Conservation (phyloP, 2,329 filamentous ascomycete genomes). For the Trichoderma sp. region DNA sequence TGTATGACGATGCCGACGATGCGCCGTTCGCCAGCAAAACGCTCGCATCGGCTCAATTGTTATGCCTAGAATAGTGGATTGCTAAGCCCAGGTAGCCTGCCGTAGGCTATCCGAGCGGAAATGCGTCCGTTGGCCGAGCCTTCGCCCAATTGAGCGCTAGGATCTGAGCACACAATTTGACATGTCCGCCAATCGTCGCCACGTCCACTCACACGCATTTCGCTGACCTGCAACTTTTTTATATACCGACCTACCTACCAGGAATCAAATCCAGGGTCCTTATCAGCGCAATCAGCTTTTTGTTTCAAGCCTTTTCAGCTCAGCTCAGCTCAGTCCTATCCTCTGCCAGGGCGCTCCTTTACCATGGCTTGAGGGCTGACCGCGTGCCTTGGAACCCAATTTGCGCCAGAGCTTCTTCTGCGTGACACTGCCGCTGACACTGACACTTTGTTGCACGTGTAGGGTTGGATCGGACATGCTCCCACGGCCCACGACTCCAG, state of each 20-base stretch:
- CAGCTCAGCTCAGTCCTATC: neutral
- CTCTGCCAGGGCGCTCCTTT: neutral
- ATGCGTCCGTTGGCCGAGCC: slow-evolving; percentile 15
- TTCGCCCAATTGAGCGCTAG: slow-evolving; percentile 26
- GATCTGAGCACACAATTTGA: slow-evolving; percentile 27
- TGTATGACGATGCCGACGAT: neutral
- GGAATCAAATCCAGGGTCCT: neutral
- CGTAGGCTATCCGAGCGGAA: slow-evolving; percentile 14
- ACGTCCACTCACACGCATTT: slow-evolving; percentile 24
- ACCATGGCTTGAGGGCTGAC: slow-evolving; percentile 7
- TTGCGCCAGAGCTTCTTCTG: neutral
- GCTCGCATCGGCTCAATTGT: slow-evolving; percentile 9
- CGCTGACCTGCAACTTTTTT: slow-evolving; percentile 26
- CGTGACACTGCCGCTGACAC: no score
- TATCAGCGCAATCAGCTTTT: slow-evolving; percentile 23
- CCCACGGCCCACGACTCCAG: neutral
- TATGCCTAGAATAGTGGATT: slow-evolving; percentile 9
- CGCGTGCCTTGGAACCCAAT: neutral
- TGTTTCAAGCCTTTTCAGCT: neutral
- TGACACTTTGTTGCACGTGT: neutral
- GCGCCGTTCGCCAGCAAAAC: neutral
- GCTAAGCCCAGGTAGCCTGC: slow-evolving; percentile 10
- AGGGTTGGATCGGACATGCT: slow-evolving; percentile 22
- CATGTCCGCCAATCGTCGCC: slow-evolving; percentile 23
- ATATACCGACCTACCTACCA: neutral